These are phyloP conservation scores for Cercospora sesami DNA, from an alignment of 2,329 filamentous ascomycete genomes.

Conservation along the genomic window DNA sequence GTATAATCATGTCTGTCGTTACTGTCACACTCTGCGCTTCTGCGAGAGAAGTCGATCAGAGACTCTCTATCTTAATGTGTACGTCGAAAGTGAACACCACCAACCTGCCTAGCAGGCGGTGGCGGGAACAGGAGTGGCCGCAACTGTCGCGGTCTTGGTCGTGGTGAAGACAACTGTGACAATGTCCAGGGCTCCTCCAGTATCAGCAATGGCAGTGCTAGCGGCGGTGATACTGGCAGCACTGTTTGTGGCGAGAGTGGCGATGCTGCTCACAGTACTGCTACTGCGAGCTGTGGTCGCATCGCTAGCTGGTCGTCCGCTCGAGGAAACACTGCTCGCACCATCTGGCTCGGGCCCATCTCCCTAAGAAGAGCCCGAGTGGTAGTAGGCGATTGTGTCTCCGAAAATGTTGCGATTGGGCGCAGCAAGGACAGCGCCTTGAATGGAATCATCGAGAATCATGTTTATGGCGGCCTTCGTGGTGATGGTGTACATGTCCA, in stretches of 20 bases:
- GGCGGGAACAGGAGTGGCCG: neutral
- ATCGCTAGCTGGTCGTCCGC: neutral
- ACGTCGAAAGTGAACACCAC: conserved; percentile 8
- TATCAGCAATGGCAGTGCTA: neutral
- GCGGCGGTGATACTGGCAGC: neutral
- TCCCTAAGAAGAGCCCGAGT: conserved; percentile 17
- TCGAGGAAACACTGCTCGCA: conserved; percentile 3
- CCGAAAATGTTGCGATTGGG: conserved; percentile 54
- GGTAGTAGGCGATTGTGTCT: conserved; percentile 46
- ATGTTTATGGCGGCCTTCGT: conserved; percentile 54
- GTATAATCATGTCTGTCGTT: conserved; percentile 13
- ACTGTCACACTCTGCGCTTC: conserved; percentile 7
- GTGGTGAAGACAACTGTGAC: conserved; percentile 4
- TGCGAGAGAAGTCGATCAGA: conserved; percentile 3
- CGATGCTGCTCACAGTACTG: neutral
- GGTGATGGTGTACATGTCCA: conserved; percentile 50
- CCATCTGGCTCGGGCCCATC: neutral
- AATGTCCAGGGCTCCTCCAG: neutral
- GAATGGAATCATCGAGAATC: conserved; percentile 45
- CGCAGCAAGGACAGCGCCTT: conserved; percentile 41
- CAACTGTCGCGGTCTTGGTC: neutral
- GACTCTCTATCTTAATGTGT: conserved; percentile 14
- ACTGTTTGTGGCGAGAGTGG: neutral
- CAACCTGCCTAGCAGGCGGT: conserved; percentile 3
- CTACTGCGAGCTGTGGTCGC: neutral